Evolutionary conservation across 2,329 filamentous ascomycete genomes (phyloP), one percentile per base, ranked within the genome.

Genomic region (Apiospora pterosperma): DNA sequence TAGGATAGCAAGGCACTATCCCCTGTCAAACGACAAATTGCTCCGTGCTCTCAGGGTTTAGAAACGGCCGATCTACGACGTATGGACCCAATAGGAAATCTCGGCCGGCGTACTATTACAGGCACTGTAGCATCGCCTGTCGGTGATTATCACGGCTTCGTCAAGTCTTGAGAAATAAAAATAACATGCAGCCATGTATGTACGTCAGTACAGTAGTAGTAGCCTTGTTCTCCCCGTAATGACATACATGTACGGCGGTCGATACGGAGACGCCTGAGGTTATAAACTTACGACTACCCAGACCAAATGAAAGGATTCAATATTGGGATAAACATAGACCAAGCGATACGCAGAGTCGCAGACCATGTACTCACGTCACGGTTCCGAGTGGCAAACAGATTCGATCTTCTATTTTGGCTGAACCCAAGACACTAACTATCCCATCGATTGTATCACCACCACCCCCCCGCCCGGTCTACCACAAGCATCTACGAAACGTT

Each of bases 51-150:
- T 36, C 16, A 55, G 48, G 39, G 23, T 42, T 42, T 60, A 7
- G 61, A 63, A 63, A 64, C 62, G 42, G 66, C 63, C 68, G 65
- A 65, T 68, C 66, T 63, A 61, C 68, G 65, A 65, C 67, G 65
- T 63, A 61, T 60, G 34, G 41, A 63, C 38, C 64, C 68, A 70
- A 68, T 67, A 61, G 64, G 67, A 62, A 64, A 65, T 63, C 61
- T 64, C 60, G 64, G 59, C 59, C 66, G 62, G 36, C 59, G 65
- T 68, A 63, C 59, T 63, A 65, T 65, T 66, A 61, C 61, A 28
- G 34, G 44, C n/a, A 31, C 14, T 34, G 48, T 55, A 55, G 48
- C 48, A 55, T 55, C 48, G 48, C 48, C 28, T 55, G 48, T 55
- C 48, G 48, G 48, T 55, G 48, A 55, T 55, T 55, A 55, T 55